A percentile compares a stretch with the other conserved stretches of the same genome.
Conservation (phyloP, 768 basidiomycete genomes). For the Termitomyces sp. region DNA sequence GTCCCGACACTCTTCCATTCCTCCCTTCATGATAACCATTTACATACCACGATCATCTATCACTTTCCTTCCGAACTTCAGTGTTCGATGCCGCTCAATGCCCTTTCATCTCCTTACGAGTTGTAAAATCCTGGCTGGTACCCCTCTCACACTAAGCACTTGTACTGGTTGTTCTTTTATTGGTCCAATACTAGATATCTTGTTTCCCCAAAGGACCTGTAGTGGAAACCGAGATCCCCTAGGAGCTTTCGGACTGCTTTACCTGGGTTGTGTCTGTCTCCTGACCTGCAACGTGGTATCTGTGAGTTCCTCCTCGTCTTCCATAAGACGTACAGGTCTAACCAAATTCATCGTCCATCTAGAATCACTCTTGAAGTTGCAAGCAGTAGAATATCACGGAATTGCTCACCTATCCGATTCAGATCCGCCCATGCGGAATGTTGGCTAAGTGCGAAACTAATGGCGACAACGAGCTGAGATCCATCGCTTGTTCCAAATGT, state of each 20-base stretch:
- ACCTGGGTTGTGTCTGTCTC: neutral
- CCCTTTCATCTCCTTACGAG: neutral
- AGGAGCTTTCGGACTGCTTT: neutral
- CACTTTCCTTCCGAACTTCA: neutral
- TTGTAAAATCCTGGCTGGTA: slow-evolving; percentile 6
- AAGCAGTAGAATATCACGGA: neutral
- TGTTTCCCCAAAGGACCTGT: neutral
- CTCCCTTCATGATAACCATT: slow-evolving; percentile 6
- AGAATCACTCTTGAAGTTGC: neutral
- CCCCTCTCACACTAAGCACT: neutral
- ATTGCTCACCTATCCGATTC: neutral
- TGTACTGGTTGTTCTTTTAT: neutral
- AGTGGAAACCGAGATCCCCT: neutral
- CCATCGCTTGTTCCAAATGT: neutral
- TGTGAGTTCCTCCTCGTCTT: neutral
- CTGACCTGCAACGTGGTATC: neutral
- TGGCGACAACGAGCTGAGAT: no score
- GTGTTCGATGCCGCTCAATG: slow-evolving; percentile 7
- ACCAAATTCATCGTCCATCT: neutral
- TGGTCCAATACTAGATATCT: neutral
- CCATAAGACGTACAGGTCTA: neutral
- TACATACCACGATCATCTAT: neutral
- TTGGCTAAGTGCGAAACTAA: neutral
- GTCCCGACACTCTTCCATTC: slow-evolving; percentile 3
- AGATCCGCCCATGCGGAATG: neutral